Conservation (phyloP, 1,284 basidiomycete genomes). For the Leccinum huronense region DNA sequence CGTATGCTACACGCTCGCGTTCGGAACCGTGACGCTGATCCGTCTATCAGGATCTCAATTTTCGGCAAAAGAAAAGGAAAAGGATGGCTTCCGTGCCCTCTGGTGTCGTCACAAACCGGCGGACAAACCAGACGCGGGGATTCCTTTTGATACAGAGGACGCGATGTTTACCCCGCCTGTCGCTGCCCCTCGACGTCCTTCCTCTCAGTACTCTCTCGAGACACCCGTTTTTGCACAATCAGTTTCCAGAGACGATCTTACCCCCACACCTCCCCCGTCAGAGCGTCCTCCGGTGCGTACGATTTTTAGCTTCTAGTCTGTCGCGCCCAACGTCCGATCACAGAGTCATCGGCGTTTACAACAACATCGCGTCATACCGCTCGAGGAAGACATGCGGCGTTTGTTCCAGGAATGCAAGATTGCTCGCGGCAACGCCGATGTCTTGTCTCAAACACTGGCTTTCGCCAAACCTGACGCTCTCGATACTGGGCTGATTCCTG, state of each 20-base stretch:
- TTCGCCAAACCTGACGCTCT: conserved; percentile 67
- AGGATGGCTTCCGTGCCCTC: conserved; percentile 58
- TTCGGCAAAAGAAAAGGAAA: conserved; percentile 38
- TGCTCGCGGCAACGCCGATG: conserved; percentile 64
- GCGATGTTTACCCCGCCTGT: conserved; percentile 71
- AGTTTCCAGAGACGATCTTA: conserved; percentile 24
- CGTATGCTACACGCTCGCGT: conserved; percentile 36
- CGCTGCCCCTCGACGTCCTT: conserved; percentile 26
- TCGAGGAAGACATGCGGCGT: conserved; percentile 73
- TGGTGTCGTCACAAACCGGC: conserved; percentile 68
- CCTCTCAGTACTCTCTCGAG: conserved; percentile 32
- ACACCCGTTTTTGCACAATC: conserved; percentile 30
- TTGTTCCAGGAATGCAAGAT: conserved; percentile 78
- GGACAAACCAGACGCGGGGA: conserved; percentile 71
- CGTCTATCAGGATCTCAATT: conserved; percentile 28
- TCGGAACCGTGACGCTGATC: neutral
- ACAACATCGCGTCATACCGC: conserved; percentile 59
- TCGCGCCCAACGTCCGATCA: conserved; percentile 3
- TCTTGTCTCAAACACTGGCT: conserved; percentile 64
- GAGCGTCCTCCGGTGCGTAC: conserved; percentile 25
- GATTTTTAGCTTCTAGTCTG: neutral
- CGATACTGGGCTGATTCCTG: conserved; percentile 59
- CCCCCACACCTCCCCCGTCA: conserved; percentile 22
- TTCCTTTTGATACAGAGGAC: conserved; percentile 73
- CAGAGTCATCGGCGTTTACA: conserved; percentile 21